phyloP scores from a whole-genome alignment of 2,329 filamentous ascomycete genomes.

The Calonectria honghensis region DNA sequence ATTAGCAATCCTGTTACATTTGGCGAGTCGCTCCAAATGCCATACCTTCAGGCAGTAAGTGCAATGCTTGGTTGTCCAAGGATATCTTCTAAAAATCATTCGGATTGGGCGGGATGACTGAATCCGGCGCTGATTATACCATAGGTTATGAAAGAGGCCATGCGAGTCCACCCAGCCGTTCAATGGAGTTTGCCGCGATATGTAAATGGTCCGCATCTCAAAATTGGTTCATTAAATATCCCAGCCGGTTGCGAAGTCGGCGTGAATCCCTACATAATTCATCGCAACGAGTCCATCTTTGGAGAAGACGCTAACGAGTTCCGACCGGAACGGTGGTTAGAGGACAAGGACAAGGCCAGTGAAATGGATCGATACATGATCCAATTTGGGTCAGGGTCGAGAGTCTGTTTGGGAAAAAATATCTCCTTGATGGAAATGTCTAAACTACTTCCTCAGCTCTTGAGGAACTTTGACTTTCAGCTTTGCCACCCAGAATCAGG shows the following conservation, averaged over 20 bases:
- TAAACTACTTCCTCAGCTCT: conserved; percentile 31
- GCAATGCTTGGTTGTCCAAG: too few species aligned
- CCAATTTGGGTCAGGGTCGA: conserved; percentile 30
- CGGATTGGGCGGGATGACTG: neutral
- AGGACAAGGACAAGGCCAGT: neutral
- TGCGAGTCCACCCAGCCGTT: conserved; percentile 33
- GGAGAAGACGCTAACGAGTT: conserved; percentile 30
- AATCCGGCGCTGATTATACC: neutral
- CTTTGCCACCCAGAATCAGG: neutral
- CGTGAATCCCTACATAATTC: conserved; percentile 31
- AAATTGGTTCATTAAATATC: neutral
- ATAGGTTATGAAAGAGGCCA: conserved; percentile 35
- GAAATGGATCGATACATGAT: conserved; percentile 9
- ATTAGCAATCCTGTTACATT: conserved; percentile 35
- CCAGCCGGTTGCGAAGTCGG: conserved; percentile 27
- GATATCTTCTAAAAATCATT: neutral
- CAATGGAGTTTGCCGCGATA: conserved; percentile 35
- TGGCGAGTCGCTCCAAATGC: conserved; percentile 29
- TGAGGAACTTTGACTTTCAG: conserved; percentile 33
- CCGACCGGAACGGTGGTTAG: conserved; percentile 32
- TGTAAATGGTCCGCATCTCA: neutral
- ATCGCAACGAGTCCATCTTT: conserved; percentile 27
- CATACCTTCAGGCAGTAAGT: conserved; percentile 35
- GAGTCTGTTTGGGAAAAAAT: conserved; percentile 29
- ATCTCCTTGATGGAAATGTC: conserved; percentile 38